A percentile compares a stretch with the other conserved stretches of the same genome.
phyloP scores from a whole-genome alignment of 2,329 filamentous ascomycete species.

The Trichoderma cornu-damae region DNA sequence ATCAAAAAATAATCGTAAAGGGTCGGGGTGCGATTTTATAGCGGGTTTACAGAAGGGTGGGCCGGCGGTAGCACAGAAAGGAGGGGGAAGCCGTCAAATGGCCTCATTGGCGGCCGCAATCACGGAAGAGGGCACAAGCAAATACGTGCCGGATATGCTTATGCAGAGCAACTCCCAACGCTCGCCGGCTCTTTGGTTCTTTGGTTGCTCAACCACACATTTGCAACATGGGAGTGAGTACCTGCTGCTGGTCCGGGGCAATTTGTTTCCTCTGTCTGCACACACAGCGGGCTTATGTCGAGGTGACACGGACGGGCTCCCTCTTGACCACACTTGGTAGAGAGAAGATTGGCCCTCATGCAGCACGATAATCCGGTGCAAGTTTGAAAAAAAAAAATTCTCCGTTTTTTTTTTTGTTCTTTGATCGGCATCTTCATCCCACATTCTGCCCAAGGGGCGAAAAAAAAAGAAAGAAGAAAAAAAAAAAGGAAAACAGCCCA shows the following conservation, averaged over 20 bases:
- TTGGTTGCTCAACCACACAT: neutral
- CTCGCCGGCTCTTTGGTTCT: no score
- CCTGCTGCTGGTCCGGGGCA: no score
- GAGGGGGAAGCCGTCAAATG: neutral
- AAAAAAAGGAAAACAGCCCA: no score
- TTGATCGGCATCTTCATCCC: neutral
- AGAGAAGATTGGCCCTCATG: neutral
- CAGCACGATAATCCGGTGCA: neutral
- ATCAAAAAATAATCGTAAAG: no score
- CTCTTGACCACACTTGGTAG: neutral
- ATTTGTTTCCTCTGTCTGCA: no score
- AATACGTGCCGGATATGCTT: neutral
- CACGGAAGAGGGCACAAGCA: neutral
- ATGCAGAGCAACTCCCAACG: neutral
- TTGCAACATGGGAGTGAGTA: no score
- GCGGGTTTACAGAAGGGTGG: slow-evolving; percentile 2
- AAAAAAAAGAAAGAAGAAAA: no score
- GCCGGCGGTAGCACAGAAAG: slow-evolving; percentile 4
- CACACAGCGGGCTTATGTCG: neutral
- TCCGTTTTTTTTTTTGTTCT: neutral
- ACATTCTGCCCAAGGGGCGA: slow-evolving; percentile 17
- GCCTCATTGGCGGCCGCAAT: slow-evolving; percentile 7
- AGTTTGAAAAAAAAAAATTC: neutral
- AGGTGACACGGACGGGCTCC: slow-evolving; percentile 1
- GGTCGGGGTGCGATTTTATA: neutral